Conservation (phyloP, 2,329 filamentous ascomycete species). For the Neofusicoccum sp. region DNA sequence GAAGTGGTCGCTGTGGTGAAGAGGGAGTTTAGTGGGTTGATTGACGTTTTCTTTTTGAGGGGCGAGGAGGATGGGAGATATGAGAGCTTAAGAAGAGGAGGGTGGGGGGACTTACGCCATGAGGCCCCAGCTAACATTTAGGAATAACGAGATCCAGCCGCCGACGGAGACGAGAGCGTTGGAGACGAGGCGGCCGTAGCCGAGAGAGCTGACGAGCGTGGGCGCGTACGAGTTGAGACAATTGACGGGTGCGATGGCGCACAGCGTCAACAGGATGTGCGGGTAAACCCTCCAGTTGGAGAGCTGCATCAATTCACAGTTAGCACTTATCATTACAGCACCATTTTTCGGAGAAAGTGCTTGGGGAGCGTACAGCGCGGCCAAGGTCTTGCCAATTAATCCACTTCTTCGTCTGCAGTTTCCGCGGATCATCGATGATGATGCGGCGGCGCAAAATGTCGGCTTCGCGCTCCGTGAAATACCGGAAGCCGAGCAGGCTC, state of each 20-base stretch:
- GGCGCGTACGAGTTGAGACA: constrained; percentile 34
- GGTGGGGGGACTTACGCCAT: constrained; percentile 4
- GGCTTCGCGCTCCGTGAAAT: constrained; percentile 43
- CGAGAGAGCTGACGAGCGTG: constrained; percentile 28
- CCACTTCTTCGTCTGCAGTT: constrained; percentile 15
- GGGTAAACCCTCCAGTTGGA: constrained; percentile 33
- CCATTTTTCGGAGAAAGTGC: background rate
- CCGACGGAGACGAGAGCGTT: constrained; percentile 36
- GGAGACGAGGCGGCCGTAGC: constrained; percentile 28
- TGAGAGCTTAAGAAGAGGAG: too few species aligned
- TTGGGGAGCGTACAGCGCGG: background rate
- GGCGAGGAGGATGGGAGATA: too few species aligned
- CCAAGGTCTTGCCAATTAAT: constrained; percentile 9
- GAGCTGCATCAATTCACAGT: background rate
- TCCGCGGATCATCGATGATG: constrained; percentile 18
- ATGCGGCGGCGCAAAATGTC: constrained; percentile 39
- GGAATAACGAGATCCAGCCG: constrained; percentile 29
- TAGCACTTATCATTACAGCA: constrained; percentile 16
- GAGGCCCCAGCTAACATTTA: constrained; percentile 19
- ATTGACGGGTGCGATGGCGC: constrained; percentile 31
- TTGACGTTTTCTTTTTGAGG: background rate
- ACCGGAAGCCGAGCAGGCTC: constrained; percentile 39
- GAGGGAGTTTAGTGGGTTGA: background rate
- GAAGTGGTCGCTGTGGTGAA: background rate
- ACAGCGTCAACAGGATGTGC: constrained; percentile 33